phyloP scores from a whole-genome alignment of 805 yeast species.

The Kazachstania taianensis region DNA sequence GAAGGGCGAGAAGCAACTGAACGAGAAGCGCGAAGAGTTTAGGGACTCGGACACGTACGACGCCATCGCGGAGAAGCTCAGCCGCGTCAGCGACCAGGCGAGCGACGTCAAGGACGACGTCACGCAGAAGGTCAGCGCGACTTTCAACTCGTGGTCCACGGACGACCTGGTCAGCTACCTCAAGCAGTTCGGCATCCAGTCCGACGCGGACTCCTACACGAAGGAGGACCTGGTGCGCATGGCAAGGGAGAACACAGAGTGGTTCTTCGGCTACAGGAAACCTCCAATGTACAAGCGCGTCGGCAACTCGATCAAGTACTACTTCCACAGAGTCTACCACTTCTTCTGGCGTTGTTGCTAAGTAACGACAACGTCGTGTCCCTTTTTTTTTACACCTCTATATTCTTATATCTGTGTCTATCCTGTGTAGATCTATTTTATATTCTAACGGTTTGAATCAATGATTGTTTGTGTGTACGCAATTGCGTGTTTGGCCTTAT shows the following conservation, averaged over 20 bases:
- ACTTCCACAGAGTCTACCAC: background rate
- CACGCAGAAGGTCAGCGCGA: slow-evolving; percentile 14
- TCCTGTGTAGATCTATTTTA: too few relatives aligned
- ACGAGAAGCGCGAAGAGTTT: slow-evolving; percentile 7
- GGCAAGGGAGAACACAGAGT: slow-evolving; percentile 35
- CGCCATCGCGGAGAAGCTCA: slow-evolving; percentile 5
- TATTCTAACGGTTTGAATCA: too few relatives aligned
- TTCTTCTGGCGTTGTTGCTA: too few relatives aligned
- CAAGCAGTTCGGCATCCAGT: slow-evolving; percentile 33
- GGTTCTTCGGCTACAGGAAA: slow-evolving; percentile 27
- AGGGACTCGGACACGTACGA: slow-evolving; percentile 8
- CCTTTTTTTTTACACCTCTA: too few relatives aligned
- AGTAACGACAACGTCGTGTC: too few relatives aligned
- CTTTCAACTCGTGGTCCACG: slow-evolving; percentile 34
- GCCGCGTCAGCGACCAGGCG: slow-evolving; percentile 7
- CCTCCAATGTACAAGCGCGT: slow-evolving; percentile 23
- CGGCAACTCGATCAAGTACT: background rate
- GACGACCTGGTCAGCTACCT: slow-evolving; percentile 36
- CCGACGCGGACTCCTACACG: slow-evolving; percentile 10
- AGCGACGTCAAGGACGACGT: slow-evolving; percentile 10
- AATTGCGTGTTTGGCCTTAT: too few relatives aligned
- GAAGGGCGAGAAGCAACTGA: slow-evolving; percentile 7
- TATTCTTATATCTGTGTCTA: too few relatives aligned
- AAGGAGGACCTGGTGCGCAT: slow-evolving; percentile 30
- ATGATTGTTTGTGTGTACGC: too few relatives aligned